Percentiles rank a stretch among this genome's conserved stretches.
These are phyloP conservation scores for Hypoxylon rickii DNA, from an alignment of 495 filamentous ascomycete species.

Conservation along the genomic window DNA sequence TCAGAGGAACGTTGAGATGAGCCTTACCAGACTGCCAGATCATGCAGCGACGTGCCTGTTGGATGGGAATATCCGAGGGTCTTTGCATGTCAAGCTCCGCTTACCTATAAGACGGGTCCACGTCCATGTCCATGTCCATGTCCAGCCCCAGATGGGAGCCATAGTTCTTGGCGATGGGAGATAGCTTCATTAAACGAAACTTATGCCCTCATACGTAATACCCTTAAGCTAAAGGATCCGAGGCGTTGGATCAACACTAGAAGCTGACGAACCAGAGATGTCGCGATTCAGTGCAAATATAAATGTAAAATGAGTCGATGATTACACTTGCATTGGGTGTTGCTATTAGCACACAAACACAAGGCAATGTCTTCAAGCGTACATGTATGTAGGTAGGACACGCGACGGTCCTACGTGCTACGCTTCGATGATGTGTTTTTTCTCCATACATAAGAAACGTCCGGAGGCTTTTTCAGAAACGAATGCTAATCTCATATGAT, in stretches of 20 bases:
- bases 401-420: too few species aligned
- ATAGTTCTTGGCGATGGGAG: slow-evolving; percentile 29
- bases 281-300: slow-evolving; percentile 2
- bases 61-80: slow-evolving; percentile 33
- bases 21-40: slow-evolving; percentile 31
- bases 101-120: slow-evolving; percentile 20
- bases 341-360: too few species aligned
- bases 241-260: neutral
- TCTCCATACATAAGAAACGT: slow-evolving; percentile 22
- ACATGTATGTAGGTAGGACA: too few species aligned
- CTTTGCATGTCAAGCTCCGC: slow-evolving; percentile 27
- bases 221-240: slow-evolving; percentile 4
- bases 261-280: neutral
- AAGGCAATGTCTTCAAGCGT: too few species aligned
- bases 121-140: slow-evolving; percentile 21
- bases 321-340: too few species aligned
- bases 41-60: slow-evolving; percentile 27
- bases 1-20: slow-evolving; percentile 22
- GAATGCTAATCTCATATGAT: slow-evolving; percentile 38
- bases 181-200: slow-evolving; percentile 34
- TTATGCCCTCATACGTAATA: slow-evolving; percentile 34
- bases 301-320: too few species aligned
- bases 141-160: slow-evolving; percentile 22
- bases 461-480: slow-evolving; percentile 34
- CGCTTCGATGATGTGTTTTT: too few species aligned